phyloP scores from a whole-genome alignment of 805 yeast genomes.

The Saccharomycopsis selenospora region DNA sequence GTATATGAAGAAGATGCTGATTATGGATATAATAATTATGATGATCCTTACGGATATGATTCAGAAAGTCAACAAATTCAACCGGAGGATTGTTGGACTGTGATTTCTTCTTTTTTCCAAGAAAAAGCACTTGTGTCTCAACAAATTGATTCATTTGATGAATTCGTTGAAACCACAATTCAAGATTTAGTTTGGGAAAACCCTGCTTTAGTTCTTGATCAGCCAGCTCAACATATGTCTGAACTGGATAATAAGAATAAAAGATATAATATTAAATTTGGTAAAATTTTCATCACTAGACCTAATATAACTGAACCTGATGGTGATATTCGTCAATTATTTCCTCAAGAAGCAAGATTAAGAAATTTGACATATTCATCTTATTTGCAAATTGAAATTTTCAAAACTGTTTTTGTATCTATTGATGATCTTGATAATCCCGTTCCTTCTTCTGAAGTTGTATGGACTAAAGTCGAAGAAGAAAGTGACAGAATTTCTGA shows the following conservation, averaged over 20 bases:
- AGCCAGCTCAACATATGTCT: conserved; percentile 94
- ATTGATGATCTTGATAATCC: conserved; percentile 52
- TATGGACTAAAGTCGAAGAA: conserved; percentile 45
- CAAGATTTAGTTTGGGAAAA: conserved; percentile 97
- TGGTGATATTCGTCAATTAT: conserved; percentile 98
- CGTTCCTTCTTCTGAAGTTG: conserved; percentile 44
- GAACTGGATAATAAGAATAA: conserved; percentile 85
- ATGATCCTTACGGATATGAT: conserved; percentile 68
- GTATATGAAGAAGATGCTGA: conserved; percentile 5
- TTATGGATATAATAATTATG: conserved; percentile 28
- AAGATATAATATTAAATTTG: conserved; percentile 94
- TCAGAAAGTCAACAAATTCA: conserved; percentile 70
- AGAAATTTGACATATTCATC: conserved; percentile 95
- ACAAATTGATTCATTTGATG: conserved; percentile 97
- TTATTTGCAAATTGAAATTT: conserved; percentile 93
- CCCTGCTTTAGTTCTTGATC: conserved; percentile 87
- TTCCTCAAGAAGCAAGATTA: conserved; percentile 96
- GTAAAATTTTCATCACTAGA: conserved; percentile 90
- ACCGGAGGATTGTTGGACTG: conserved; percentile 99
- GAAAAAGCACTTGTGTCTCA: conserved; percentile 97
- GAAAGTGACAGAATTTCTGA: conserved; percentile 44
- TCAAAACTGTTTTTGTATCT: conserved; percentile 78
- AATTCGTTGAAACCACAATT: conserved; percentile 91
- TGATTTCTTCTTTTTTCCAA: conserved; percentile 90
- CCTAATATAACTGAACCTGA: conserved; percentile 99